Percentiles rank a stretch among this genome's conserved stretches.
phyloP scores from a whole-genome alignment of 495 filamentous ascomycete genomes.

The Penicillium subrubescens region DNA sequence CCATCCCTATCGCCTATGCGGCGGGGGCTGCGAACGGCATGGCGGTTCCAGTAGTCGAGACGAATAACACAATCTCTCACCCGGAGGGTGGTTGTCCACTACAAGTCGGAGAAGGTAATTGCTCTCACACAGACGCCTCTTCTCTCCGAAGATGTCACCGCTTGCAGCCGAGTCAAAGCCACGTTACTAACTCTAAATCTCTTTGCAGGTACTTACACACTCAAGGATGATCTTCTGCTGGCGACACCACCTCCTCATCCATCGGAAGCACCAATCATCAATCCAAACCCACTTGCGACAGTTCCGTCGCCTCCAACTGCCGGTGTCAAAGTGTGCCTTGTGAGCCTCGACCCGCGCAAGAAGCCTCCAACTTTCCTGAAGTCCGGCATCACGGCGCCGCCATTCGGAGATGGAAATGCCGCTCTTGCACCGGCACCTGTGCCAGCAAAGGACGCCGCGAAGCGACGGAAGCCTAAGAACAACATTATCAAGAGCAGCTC shows the following conservation, averaged over 20 bases:
- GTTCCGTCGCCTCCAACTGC: constrained; percentile 75
- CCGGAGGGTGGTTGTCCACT: constrained; percentile 72
- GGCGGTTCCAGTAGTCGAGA: constrained; percentile 77
- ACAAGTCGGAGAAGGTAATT: constrained; percentile 85
- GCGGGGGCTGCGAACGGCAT: constrained; percentile 63
- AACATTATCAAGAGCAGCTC: constrained; percentile 98
- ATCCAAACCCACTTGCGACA: constrained; percentile 87
- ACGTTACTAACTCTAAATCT: constrained; percentile 23
- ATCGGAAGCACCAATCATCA: constrained; percentile 81
- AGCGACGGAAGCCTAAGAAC: constrained; percentile 90
- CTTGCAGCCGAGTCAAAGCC: neutral
- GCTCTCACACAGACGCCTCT: neutral
- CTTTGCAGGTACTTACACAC: constrained; percentile 76
- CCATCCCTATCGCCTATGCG: constrained; percentile 65
- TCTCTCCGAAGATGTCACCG: constrained; percentile 9
- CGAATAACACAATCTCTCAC: constrained; percentile 82
- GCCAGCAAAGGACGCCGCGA: constrained; percentile 69
- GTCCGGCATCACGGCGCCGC: constrained; percentile 52
- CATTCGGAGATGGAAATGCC: constrained; percentile 87
- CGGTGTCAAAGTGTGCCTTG: constrained; percentile 83
- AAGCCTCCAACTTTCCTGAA: constrained; percentile 55
- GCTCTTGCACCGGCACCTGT: constrained; percentile 57
- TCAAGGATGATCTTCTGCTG: constrained; percentile 87
- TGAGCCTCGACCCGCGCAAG: constrained; percentile 65
- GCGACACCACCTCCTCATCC: constrained; percentile 95